These are phyloP conservation scores for Heteromeles arbutifolia DNA, from an alignment of 306 rosid genomes.

Conservation along the genomic window DNA sequence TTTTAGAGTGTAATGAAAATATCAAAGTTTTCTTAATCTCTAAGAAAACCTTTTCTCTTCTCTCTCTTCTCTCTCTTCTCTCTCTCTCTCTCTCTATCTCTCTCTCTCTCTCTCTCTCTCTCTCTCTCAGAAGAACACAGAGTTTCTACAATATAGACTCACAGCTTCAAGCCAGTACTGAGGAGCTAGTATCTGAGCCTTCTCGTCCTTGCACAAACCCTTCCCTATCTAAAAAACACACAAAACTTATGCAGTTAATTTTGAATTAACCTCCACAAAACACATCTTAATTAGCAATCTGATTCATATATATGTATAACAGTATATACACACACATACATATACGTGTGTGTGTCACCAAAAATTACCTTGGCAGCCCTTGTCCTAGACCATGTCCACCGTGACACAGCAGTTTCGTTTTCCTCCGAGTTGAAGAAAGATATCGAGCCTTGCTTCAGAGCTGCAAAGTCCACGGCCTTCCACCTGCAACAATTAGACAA, in stretches of 20 bases:
- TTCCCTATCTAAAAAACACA: conserved; percentile 28
- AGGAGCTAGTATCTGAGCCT: conserved; percentile 45
- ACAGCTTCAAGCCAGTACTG: conserved; percentile 61
- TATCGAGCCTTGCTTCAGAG: conserved; percentile 34
- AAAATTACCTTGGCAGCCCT: conserved; percentile 42
- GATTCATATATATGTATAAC: background rate
- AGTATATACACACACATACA: too few relatives aligned
- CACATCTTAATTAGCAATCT: background rate
- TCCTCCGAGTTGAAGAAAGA: conserved; percentile 40
- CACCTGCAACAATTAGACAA: conserved; percentile 26
- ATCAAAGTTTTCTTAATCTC: too few relatives aligned
- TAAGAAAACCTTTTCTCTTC: too few relatives aligned
- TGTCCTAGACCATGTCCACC: conserved; percentile 39
- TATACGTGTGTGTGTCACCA: too few relatives aligned
- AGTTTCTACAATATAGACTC: too few relatives aligned
- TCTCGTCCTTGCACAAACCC: conserved; percentile 41
- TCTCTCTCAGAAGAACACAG: too few relatives aligned
- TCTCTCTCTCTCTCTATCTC: too few relatives aligned
- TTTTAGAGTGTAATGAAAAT: too few relatives aligned
- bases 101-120: too few relatives aligned
- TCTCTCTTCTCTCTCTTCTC: too few relatives aligned
- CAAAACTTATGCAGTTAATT: background rate
- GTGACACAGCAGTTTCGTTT: conserved; percentile 35
- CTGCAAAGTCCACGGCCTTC: conserved; percentile 41
- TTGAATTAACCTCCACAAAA: background rate